A percentile compares a stretch with the other conserved stretches of the same genome.
phyloP scores from a whole-genome alignment of 345 rosid species.

The Litchi chinensis region DNA sequence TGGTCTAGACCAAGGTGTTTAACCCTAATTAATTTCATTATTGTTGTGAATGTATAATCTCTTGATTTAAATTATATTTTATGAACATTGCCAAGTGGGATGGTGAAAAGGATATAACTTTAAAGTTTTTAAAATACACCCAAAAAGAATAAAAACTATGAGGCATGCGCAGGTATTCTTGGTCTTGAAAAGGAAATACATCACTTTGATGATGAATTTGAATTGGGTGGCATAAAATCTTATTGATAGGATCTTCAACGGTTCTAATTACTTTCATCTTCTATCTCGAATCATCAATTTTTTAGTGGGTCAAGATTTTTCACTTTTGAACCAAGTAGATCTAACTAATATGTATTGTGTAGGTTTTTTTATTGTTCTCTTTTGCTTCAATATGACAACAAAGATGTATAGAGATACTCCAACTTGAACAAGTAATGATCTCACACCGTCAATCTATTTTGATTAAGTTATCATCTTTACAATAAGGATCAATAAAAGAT shows the following conservation, averaged over 20 bases:
- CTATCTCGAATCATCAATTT: not conserved
- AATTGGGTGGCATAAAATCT: conserved; percentile 19
- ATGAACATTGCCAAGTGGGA: conserved; percentile 11
- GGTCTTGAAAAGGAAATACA: conserved; percentile 10
- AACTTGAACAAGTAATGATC: not conserved
- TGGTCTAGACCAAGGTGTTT: not conserved
- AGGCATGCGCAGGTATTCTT: conserved; percentile 4
- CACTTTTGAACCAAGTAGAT: conserved; percentile 13
- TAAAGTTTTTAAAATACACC: not conserved
- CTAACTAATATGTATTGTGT: not conserved
- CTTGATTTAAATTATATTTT: not conserved
- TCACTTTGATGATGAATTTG: not conserved
- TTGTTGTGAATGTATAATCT: not conserved
- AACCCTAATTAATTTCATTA: not conserved
- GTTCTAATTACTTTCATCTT: conserved; percentile 14
- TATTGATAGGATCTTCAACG: conserved; percentile 27
- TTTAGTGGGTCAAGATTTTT: conserved; percentile 17
- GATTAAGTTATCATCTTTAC: no score
- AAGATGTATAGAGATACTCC: not conserved
- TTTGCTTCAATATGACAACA: no score
- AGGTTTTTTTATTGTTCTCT: no score
- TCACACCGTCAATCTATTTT: not conserved
- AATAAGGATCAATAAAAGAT: no score
- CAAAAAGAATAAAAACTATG: not conserved
- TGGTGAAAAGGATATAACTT: conserved; percentile 15